These are phyloP conservation scores for Alternaria sp. DNA, from an alignment of 2,329 filamentous ascomycete species.

Conservation along the genomic window DNA sequence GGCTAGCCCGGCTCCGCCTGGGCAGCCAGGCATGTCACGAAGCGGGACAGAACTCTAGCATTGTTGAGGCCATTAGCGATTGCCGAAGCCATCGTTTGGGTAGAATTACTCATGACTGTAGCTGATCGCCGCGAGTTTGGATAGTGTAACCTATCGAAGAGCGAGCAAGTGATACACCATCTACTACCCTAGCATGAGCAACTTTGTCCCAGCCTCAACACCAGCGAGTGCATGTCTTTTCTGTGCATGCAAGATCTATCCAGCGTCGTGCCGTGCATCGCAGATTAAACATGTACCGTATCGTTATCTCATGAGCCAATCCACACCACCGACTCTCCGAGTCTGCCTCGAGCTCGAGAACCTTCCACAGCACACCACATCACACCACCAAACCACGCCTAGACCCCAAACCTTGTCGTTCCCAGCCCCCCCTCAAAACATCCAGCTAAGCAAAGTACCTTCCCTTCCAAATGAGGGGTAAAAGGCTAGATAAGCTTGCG, in stretches of 20 bases:
- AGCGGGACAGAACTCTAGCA: not conserved
- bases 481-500: not conserved
- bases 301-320: no score
- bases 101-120: not conserved
- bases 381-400: not conserved
- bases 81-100: not conserved
- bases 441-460: not conserved
- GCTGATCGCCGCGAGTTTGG: fast-evolving
- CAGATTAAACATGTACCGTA: not conserved
- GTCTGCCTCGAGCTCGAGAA: not conserved
- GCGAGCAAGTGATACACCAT: not conserved
- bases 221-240: no score
- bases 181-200: not conserved
- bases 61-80: not conserved
- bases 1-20: not conserved
- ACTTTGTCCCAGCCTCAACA: not conserved
- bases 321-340: not conserved
- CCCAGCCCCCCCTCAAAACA: not conserved
- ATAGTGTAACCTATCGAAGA: not conserved
- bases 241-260: not conserved
- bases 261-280: not conserved
- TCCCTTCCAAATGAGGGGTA: conserved; percentile 1
- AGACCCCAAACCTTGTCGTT: not conserved
- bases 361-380: conserved; percentile 5
- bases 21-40: not conserved